These are phyloP conservation scores for Ogataea paraovalis DNA, from an alignment of 805 yeast genomes.

Conservation along the genomic window DNA sequence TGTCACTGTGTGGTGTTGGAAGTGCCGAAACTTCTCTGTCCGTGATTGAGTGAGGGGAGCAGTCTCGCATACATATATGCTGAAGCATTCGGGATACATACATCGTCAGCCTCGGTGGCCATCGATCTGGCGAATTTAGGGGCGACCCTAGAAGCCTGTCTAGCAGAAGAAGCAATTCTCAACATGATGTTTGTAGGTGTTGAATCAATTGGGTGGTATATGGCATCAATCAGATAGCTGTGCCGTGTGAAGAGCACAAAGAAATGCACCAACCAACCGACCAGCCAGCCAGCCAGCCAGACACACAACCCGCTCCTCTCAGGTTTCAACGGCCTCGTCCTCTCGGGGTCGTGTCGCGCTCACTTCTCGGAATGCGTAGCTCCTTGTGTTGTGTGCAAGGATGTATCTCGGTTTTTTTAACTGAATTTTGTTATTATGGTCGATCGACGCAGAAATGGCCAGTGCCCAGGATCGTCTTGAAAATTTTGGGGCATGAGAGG, in stretches of 20 bases:
- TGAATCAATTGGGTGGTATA: not conserved
- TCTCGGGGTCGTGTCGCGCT: not conserved
- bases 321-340: no score
- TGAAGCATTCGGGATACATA: constrained; percentile 11
- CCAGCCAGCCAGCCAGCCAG: not conserved
- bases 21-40: no score
- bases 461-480: not conserved
- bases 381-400: constrained; percentile 9
- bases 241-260: not conserved
- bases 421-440: no score
- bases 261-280: no score
- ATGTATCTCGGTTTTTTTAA: no score
- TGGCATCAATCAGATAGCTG: no score
- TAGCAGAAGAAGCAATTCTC: constrained; percentile 18
- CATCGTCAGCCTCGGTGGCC: constrained; percentile 29
- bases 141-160: constrained; percentile 15
- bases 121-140: constrained; percentile 26
- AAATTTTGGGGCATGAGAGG: not conserved
- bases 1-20: not conserved
- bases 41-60: not conserved
- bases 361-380: constrained; percentile 19
- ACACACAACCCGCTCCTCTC: no score
- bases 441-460: not conserved
- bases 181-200: constrained; percentile 13
- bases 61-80: not conserved